Percentiles rank a stretch among this genome's conserved stretches.
Evolutionary conservation across 2,329 filamentous ascomycete species (phyloP).

Genomic region (Botrytis pseudocinerea): DNA sequence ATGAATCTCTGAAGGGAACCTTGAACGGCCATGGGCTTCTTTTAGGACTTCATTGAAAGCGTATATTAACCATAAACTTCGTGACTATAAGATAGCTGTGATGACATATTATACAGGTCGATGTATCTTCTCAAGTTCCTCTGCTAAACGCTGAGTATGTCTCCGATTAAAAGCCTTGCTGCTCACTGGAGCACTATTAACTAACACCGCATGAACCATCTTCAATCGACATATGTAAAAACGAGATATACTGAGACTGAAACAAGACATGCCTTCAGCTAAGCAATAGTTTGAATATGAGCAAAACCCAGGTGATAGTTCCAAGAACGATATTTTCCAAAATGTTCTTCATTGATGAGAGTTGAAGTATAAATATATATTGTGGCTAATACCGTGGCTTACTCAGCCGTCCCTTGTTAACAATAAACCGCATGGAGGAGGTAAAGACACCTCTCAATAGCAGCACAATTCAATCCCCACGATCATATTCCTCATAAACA

Average conservation of each 20-base stretch:
- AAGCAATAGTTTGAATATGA: neutral
- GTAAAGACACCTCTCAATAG: conserved; percentile 14
- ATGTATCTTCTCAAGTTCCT: neutral
- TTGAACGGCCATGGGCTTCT: neutral
- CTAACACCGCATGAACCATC: neutral
- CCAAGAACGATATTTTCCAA: neutral
- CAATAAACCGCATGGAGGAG: neutral
- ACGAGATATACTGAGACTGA: neutral
- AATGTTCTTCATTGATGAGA: neutral
- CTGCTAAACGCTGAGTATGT: neutral
- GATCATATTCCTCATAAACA: neutral
- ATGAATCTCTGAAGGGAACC: neutral
- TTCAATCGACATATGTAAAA: neutral
- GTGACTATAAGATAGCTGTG: neutral
- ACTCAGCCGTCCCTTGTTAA: conserved; percentile 5
- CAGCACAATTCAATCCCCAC: neutral
- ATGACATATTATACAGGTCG: neutral
- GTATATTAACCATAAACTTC: neutral
- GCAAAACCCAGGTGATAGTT: neutral
- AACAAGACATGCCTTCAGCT: neutral
- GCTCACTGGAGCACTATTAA: neutral
- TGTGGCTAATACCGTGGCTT: neutral
- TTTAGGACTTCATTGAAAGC: neutral
- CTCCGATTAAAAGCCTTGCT: neutral
- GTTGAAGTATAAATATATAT: neutral